Evolutionary conservation across 2,329 filamentous ascomycete genomes (phyloP), one percentile per base, ranked within the genome.

Genomic region (Xylaria digitata): DNA sequence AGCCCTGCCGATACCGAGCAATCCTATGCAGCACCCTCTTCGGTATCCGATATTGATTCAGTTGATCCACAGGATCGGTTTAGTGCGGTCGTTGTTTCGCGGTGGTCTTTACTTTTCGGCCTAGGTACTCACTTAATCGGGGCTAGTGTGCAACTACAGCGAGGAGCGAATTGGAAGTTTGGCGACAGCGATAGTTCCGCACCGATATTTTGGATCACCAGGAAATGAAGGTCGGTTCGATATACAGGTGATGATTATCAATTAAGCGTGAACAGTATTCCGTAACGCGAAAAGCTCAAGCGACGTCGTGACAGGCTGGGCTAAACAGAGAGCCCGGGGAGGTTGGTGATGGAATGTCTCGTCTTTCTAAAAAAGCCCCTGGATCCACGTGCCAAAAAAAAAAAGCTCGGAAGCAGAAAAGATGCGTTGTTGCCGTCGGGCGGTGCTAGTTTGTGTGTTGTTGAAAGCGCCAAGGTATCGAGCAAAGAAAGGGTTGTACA

Each of bases 321-420:
- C 43, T 19, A 61, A 49, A 30, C 23, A 64, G 32, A 56, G 40
- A 43, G 26, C 21, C 23, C 5, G 56, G 45, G 43, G 60, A 64
- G 50, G 48, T 50, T 62, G 65, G 61, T 52, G 42, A 59, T 59
- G 32, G 55, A 49, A 59, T 48, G 65, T 52, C 42, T 64, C n/a
- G 59, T 54, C 15, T 57, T 60, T 43, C 19, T 52, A n/a, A 34
- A 23, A 21, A 23, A 61, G 61, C 56, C 46, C 49, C 40, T 56
- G 56, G 64, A 37, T 63, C 65, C 65, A 70, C 65, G 65, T 70
- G 67, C 61, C 54, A 56, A 53, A 60, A 34, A 21, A 34, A 21
- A 45, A 52, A 32, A n/a, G 48, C 48, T 54, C 50, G 23, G 43
- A 65, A 53, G 40, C 21, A 53, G 57, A 65, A 65, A 67, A 49